A percentile compares a stretch with the other conserved stretches of the same genome.
Evolutionary conservation across 2,329 filamentous ascomycete genomes (phyloP).

Genomic region (Fusarium udum): DNA sequence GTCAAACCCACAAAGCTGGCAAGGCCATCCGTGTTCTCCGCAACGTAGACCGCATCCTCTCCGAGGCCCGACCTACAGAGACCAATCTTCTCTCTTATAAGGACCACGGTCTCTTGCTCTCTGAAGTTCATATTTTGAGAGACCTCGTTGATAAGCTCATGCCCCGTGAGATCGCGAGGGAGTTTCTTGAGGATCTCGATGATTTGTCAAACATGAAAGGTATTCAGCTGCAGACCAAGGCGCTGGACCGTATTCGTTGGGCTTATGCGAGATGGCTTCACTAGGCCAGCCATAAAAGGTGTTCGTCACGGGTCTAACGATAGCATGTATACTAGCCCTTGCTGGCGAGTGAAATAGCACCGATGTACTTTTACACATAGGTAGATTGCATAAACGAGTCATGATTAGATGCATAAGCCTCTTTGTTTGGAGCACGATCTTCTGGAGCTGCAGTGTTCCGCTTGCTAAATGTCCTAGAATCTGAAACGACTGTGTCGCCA

Average conservation of each 20-base stretch:
- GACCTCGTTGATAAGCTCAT: slow-evolving; percentile 69
- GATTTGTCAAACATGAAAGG: slow-evolving; percentile 87
- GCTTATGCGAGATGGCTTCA: slow-evolving; percentile 79
- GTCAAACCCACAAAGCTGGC: slow-evolving; percentile 70
- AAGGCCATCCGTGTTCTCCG: slow-evolving; percentile 81
- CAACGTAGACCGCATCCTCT: slow-evolving; percentile 86
- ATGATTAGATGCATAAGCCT: slow-evolving; percentile 7
- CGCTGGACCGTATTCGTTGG: slow-evolving; percentile 88
- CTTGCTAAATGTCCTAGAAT: not conserved
- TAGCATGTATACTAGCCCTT: slow-evolving; percentile 28
- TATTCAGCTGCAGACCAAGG: slow-evolving; percentile 78
- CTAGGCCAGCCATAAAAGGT: slow-evolving; percentile 34
- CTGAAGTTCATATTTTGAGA: slow-evolving; percentile 86
- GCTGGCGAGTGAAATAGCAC: slow-evolving; percentile 14
- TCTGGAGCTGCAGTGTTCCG: too few relatives aligned
- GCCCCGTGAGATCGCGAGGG: slow-evolving; percentile 77
- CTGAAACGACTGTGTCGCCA: not conserved
- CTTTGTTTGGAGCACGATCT: not conserved
- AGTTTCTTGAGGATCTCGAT: slow-evolving; percentile 88
- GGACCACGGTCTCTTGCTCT: slow-evolving; percentile 89
- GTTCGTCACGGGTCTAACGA: not conserved
- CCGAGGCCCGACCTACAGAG: slow-evolving; percentile 72
- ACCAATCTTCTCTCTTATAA: slow-evolving; percentile 86
- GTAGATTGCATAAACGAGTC: slow-evolving; percentile 33
- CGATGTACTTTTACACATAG: slow-evolving; percentile 15